These are phyloP conservation scores for Aspergillus sp. DNA, from an alignment of 2,329 filamentous ascomycete species.

Conservation along the genomic window DNA sequence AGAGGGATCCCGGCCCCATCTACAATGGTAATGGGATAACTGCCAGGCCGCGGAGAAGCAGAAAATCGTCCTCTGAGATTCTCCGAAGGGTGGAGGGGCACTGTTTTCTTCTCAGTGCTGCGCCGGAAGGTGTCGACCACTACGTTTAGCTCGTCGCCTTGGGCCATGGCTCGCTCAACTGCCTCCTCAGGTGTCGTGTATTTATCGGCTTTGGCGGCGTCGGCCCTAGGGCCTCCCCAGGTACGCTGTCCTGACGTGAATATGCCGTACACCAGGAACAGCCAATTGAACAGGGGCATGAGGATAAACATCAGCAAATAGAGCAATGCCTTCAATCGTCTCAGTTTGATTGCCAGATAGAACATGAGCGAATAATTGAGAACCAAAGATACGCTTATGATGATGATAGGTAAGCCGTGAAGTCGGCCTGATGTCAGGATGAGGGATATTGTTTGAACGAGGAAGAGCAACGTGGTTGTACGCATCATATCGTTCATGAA, in stretches of 20 bases:
- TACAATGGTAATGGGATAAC: conserved; percentile 67
- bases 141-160: conserved; percentile 85
- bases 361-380: conserved; percentile 95
- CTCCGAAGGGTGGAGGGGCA: conserved; percentile 71
- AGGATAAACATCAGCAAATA: conserved; percentile 94
- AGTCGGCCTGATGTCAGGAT: conserved; percentile 79
- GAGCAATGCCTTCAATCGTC: conserved; percentile 88
- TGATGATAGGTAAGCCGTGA: conserved; percentile 79
- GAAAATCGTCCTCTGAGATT: conserved; percentile 77
- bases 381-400: conserved; percentile 88
- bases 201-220: conserved; percentile 76
- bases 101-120: conserved; percentile 41
- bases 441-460: conserved; percentile 86
- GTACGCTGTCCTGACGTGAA: conserved; percentile 92
- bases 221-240: conserved; percentile 90
- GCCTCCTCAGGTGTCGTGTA: conserved; percentile 76
- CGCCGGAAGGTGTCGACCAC: conserved; percentile 78
- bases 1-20: conserved; percentile 64
- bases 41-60: conserved; percentile 63
- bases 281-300: conserved; percentile 97
- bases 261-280: conserved; percentile 96
- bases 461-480: conserved; percentile 89
- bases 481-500: conserved; percentile 97
- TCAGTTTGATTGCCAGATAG: conserved; percentile 85
- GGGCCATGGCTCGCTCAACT: conserved; percentile 74